Base-by-base conservation (phyloP, 2,329 filamentous ascomycete species). In the Simplicillium sp. region DNA sequence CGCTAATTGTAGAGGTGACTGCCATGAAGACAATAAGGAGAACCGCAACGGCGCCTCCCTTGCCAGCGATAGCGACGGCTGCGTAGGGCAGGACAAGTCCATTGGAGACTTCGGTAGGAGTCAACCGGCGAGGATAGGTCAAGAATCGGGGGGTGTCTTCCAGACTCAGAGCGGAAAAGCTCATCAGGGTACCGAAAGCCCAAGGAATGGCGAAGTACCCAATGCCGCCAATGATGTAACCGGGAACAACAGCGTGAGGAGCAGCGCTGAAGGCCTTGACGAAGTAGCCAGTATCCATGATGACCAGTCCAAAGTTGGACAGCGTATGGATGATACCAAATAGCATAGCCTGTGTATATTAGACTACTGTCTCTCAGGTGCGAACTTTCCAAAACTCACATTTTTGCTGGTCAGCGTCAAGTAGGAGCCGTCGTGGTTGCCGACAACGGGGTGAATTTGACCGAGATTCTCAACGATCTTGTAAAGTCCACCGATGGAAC, bases 21-120 rank as follows among this genome's bases (percentile, higher is more conserved):
- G 82, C 83, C 82, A 87, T 86, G 65, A 87, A 86, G 11, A 82
- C 76, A 40, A 86, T 70, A 4, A 87, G 61, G 1, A 85, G 65
- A 1, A 82, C 77, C 0, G 79, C 82, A 2, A 73, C 77, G 0
- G 82, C 82, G 36, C 83, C 83, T 8, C 82, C 82, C 46, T 78
- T 80, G 0, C 83, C 83, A 2, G 84, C 70, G 20, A 87, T 59
- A 2, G 82, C 79, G 18, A 83, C 75, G 1, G 83, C 80, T 2
- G 80, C 82, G 44, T 83, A 80, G 0, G 83, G 82, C 3, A 87
- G 63, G 0, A 85, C 82, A 1, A 87, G 65, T 0, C 82, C 82
- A 12, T 80, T 79, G 2, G 71, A 75, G 3, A 87, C 75, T 48
- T 87, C 80, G 2, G 66, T 62, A 0, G 70, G 54, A 12, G 69